Evolutionary conservation across 768 basidiomycete species (phyloP).

Genomic region (Podaxis sp.): DNA sequence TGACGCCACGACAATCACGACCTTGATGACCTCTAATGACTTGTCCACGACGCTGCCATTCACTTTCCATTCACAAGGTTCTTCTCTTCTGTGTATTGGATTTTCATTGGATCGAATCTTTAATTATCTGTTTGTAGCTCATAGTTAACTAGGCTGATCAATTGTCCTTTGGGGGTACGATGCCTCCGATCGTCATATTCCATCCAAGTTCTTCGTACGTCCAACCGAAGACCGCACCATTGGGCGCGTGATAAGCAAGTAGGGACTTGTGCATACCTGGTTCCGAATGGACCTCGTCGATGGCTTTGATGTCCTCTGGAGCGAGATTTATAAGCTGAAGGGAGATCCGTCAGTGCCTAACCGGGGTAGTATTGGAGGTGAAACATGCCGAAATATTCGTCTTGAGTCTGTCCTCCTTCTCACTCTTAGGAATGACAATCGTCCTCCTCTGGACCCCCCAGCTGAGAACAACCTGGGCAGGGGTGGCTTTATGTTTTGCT

Average conservation of each 20-base stretch:
- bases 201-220: constrained; percentile 40
- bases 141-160: not conserved
- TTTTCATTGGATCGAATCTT: not conserved
- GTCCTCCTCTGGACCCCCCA: constrained; percentile 64
- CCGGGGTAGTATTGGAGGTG: not conserved
- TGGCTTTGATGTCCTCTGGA: constrained; percentile 32
- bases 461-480: constrained; percentile 53
- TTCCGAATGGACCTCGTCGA: constrained; percentile 35
- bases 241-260: constrained; percentile 15
- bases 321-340: constrained; percentile 30
- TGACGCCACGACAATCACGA: constrained; percentile 4
- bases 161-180: constrained; percentile 14
- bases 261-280: constrained; percentile 38
- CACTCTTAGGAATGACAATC: constrained; percentile 59
- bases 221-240: constrained; percentile 39
- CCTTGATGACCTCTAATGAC: not conserved
- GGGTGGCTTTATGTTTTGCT: constrained; percentile 25
- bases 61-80: not conserved
- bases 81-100: not conserved
- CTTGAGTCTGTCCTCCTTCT: constrained; percentile 40
- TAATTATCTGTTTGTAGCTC: not conserved
- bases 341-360: not conserved
- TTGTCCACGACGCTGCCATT: not conserved
- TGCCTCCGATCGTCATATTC: constrained; percentile 31
- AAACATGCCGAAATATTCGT: constrained; percentile 38